These are phyloP conservation scores for Strigomonas oncopelti DNA, from an alignment of 208 protist genomes.

Conservation along the genomic window DNA sequence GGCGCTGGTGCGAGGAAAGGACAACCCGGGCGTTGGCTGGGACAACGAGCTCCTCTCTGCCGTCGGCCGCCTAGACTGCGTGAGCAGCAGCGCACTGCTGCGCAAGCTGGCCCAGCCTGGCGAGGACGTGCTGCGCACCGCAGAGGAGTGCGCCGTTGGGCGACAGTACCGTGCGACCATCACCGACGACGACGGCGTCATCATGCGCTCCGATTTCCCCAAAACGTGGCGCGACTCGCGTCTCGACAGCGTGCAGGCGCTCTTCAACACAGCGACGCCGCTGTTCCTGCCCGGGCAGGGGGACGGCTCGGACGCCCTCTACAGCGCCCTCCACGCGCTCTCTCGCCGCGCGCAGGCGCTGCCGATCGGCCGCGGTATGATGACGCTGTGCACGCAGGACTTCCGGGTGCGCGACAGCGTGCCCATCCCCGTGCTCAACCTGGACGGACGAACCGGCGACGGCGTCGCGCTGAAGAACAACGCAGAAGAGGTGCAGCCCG, in stretches of 20 bases:
- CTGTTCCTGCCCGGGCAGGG: slow-evolving; percentile 51
- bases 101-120: slow-evolving; percentile 22
- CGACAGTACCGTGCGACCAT: slow-evolving; percentile 41
- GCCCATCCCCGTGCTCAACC: slow-evolving; percentile 66
- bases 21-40: slow-evolving; percentile 6
- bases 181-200: slow-evolving; percentile 77
- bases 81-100: slow-evolving; percentile 14
- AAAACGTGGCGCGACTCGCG: slow-evolving; percentile 68
- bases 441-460: slow-evolving; percentile 66
- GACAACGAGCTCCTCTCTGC: slow-evolving; percentile 39
- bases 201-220: slow-evolving; percentile 65
- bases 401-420: slow-evolving; percentile 75
- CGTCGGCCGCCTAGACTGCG: slow-evolving; percentile 64
- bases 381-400: slow-evolving; percentile 81
- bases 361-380: slow-evolving; percentile 73
- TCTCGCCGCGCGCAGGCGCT: slow-evolving; percentile 45
- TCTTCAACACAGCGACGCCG: slow-evolving; percentile 71
- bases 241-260: slow-evolving; percentile 59
- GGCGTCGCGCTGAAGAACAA: slow-evolving; percentile 62
- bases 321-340: slow-evolving; percentile 42
- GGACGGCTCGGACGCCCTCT: slow-evolving; percentile 50
- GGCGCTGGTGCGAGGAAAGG: slow-evolving; percentile 1
- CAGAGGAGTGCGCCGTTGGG: slow-evolving; percentile 53
- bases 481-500: slow-evolving; percentile 28
- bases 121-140: slow-evolving; percentile 49